Evolutionary conservation across 352 stramenopile genomes (phyloP), one percentile per base, ranked within the genome.

Genomic region (Phytophthora meadii): DNA sequence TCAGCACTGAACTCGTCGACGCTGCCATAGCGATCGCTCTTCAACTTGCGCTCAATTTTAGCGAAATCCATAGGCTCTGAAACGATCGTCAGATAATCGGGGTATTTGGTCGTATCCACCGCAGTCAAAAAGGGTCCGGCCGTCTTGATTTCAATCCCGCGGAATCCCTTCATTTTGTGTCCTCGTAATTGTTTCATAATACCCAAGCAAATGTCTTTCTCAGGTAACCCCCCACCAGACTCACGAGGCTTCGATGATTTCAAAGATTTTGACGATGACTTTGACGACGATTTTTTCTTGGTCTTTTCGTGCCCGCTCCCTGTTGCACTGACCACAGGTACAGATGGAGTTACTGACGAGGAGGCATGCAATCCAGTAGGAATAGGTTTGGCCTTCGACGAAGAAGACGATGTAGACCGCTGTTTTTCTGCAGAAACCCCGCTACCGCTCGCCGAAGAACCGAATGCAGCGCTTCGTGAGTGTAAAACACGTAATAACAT

Each of bases 31-130:
- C 88, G 84, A 65, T 94, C 85, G 12, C 79, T 84, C 60, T 93
- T 94, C n/a, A 95, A 67, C 48, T 95, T 95, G 12, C 82, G 81
- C 61, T 95, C 87, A 44, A 95, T 95, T 65, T 93, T 95, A 1
- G 84, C 79, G 51, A 95, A 94, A 73, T 95, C 85, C 87, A 94
- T 95, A 1, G 87, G 87, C 62, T 95, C 88, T 5, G 79, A 76
- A 24, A 95, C 76, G 44, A 95, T 86, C 34, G 77, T 79, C 14
- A 92, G 61, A 52, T 95, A 95, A 65, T 95, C 88, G 8, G 86
- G 71, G 40, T 95, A 95, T 62, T 93, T 94, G 2, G 84, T 89
- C n/a, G 88, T 87, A 56, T 95, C 86, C 1, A 95, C 88, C 19
- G 88, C 86, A 64, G 90, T 87, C 22, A 94, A 71, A 59, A 95